These are phyloP conservation scores for Sisymbrium irio DNA, from an alignment of 345 rosid genomes.

Conservation along the genomic window DNA sequence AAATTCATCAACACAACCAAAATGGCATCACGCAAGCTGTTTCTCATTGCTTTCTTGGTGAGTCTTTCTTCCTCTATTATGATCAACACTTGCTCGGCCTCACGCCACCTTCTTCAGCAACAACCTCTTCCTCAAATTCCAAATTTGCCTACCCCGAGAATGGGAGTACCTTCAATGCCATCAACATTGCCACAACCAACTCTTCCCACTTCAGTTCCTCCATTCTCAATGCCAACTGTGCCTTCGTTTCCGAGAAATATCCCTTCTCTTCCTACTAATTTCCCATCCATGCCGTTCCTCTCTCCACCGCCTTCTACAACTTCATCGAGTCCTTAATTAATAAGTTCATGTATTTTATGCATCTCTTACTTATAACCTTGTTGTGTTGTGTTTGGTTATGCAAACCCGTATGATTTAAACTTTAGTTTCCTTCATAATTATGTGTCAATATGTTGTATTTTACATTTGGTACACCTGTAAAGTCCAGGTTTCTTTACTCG, in stretches of 20 bases:
- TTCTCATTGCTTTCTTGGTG: constrained; percentile 20
- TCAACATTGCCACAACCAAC: constrained; percentile 14
- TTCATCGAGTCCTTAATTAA: not conserved
- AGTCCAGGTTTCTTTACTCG: not conserved
- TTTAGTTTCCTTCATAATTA: not conserved
- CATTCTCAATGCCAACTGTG: not conserved
- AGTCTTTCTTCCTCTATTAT: constrained; percentile 6
- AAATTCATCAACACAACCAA: not conserved
- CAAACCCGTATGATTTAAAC: not conserved
- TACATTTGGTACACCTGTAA: not conserved
- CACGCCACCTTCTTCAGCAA: constrained; percentile 29
- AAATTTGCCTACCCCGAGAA: constrained; percentile 5
- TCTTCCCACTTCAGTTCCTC: not conserved
- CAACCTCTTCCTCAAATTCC: constrained; percentile 31
- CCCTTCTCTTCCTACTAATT: not conserved
- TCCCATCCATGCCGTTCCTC: not conserved
- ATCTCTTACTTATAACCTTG: not conserved
- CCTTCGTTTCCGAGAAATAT: not conserved
- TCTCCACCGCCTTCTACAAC: not conserved
- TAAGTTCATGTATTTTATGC: not conserved
- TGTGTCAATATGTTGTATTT: not conserved
- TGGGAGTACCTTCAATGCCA: constrained; percentile 26
- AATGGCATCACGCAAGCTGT: constrained; percentile 29
- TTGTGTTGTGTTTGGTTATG: not conserved
- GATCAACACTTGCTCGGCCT: constrained; percentile 22